phyloP scores from a whole-genome alignment of 352 stramenopile species.

The Phytophthora vignae region DNA sequence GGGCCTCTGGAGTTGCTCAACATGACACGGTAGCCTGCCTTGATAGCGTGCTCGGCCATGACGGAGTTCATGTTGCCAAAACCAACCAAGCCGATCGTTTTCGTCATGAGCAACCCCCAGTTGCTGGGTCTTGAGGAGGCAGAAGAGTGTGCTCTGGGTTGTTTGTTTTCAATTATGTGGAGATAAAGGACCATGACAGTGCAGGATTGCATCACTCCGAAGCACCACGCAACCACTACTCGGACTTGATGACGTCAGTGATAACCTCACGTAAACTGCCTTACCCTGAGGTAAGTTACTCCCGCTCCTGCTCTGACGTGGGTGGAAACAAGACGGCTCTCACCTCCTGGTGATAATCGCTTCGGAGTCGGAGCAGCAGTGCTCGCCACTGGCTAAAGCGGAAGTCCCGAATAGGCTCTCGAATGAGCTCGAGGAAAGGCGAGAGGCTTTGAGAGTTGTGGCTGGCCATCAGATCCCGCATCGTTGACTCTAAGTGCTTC shows the following conservation, averaged over 20 bases:
- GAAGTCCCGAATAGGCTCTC: conserved; percentile 58
- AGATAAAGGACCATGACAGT: neutral
- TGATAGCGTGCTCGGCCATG: conserved; percentile 13
- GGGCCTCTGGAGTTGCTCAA: conserved; percentile 23
- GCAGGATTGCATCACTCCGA: neutral
- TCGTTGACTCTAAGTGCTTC: conserved; percentile 55
- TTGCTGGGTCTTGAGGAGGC: neutral
- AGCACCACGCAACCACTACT: neutral
- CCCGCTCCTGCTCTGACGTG: neutral
- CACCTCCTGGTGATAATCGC: conserved; percentile 59
- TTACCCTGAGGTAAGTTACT: no score
- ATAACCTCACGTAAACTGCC: neutral
- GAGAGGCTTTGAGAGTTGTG: conserved; percentile 37
- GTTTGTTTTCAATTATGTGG: neutral
- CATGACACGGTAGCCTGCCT: conserved; percentile 15
- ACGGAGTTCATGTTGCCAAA: conserved; percentile 7
- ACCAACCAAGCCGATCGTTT: conserved; percentile 14
- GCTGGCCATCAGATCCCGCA: conserved; percentile 39
- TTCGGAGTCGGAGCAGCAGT: conserved; percentile 57
- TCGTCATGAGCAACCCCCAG: neutral
- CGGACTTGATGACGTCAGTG: neutral
- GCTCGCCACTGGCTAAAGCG: conserved; percentile 46
- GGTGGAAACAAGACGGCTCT: conserved; percentile 26
- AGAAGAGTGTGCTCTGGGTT: neutral
- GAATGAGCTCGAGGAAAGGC: conserved; percentile 46